phyloP scores from a whole-genome alignment of 1,284 basidiomycete species.

The Apiotrichum gamsii region DNA sequence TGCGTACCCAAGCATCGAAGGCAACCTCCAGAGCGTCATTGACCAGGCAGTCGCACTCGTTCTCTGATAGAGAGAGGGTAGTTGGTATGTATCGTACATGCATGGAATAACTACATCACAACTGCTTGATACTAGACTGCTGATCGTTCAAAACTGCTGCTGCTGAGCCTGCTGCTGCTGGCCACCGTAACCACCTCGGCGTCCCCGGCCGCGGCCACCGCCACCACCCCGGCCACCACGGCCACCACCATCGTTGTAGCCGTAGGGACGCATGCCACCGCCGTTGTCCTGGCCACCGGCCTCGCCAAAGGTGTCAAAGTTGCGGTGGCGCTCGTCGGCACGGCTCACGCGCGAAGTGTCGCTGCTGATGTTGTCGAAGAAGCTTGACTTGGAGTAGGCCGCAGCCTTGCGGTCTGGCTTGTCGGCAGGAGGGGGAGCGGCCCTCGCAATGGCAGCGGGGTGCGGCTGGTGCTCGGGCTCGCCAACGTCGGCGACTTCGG shows the following conservation, averaged over 20 bases:
- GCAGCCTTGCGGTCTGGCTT: neutral
- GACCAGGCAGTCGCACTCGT: neutral
- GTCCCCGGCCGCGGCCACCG: constrained; percentile 4
- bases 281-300: constrained; percentile 24
- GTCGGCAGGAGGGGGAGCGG: neutral
- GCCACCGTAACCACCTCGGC: constrained; percentile 14
- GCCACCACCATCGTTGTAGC: constrained; percentile 1
- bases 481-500: constrained; percentile 11
- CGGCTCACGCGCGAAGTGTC: constrained; percentile 31
- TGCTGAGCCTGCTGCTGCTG: neutral
- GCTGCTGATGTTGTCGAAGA: constrained; percentile 38
- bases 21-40: neutral
- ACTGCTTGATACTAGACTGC: neutral
- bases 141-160: too few relatives aligned
- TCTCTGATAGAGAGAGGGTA: too few relatives aligned
- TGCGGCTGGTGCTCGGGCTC: constrained; percentile 30
- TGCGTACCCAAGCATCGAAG: constrained; percentile 6
- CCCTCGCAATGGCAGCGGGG: constrained; percentile 22
- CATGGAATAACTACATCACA: constrained; percentile 8
- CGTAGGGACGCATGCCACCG: constrained; percentile 1
- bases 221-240: constrained; percentile 14
- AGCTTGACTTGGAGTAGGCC: constrained; percentile 36
- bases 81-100: constrained; percentile 7
- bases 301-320: constrained; percentile 44
- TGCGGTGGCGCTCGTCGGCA: constrained; percentile 40